phyloP scores from a whole-genome alignment of 2,329 filamentous ascomycete species.

The Colletotrichum sp. region DNA sequence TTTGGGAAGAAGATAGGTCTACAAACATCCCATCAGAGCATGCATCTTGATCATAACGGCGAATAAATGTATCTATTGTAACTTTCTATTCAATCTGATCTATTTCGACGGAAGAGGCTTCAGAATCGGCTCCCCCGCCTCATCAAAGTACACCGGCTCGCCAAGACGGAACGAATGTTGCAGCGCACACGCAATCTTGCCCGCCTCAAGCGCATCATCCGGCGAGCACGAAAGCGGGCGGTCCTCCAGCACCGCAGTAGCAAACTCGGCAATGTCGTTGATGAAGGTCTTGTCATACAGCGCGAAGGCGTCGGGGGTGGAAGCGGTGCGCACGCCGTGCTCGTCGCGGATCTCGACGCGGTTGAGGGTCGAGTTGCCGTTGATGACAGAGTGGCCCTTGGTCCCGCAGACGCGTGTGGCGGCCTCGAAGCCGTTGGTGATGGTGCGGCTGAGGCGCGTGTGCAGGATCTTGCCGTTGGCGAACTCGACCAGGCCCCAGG shows the following conservation, averaged over 20 bases:
- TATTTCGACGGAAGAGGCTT: not conserved
- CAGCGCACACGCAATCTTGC: not conserved
- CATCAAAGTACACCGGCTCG: not conserved
- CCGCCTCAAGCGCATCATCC: not conserved
- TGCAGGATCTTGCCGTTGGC: conserved; percentile 38
- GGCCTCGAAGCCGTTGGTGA: conserved; percentile 39
- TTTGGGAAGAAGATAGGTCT: no score
- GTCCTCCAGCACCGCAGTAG: not conserved
- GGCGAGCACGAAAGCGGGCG: not conserved
- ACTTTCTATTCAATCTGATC: not conserved
- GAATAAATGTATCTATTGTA: not conserved
- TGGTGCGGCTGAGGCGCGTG: conserved; percentile 36
- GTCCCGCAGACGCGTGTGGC: conserved; percentile 22
- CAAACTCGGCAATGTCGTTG: not conserved
- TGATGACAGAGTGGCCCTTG: conserved; percentile 31
- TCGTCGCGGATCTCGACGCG: not conserved
- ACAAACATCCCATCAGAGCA: no score
- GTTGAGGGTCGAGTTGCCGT: conserved; percentile 23
- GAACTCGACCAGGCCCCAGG: conserved; percentile 38
- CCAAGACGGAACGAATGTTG: not conserved
- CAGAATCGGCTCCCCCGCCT: not conserved
- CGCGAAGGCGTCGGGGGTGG: not conserved
- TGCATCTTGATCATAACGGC: no score
- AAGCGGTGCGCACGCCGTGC: not conserved
- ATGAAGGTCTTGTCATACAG: not conserved